These are phyloP conservation scores for Gracilaria gracilis DNA, from an alignment of 23 red algal genomes.

Conservation along the genomic window DNA sequence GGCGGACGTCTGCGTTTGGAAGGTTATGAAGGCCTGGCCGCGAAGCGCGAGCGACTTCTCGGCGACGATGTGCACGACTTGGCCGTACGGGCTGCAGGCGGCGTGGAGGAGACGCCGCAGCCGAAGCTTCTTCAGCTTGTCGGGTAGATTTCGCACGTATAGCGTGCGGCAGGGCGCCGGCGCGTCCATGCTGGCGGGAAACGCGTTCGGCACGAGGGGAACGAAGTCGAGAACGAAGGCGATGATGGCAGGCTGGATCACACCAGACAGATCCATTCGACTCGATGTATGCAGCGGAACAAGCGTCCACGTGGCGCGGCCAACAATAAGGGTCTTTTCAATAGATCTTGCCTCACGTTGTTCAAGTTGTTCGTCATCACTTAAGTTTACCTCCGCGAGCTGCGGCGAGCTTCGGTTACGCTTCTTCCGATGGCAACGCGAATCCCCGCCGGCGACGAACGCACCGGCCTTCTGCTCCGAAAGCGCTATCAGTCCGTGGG, in stretches of 20 bases:
- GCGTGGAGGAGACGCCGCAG: conserved; percentile 84
- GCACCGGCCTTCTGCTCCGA: conserved; percentile 21
- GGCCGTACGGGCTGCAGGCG: conserved; percentile 67
- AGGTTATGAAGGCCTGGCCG: conserved; percentile 91
- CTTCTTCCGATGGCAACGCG: conserved; percentile 7
- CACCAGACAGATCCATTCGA: too few species aligned
- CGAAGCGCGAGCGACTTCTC: conserved; percentile 61
- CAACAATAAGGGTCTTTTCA: too few species aligned
- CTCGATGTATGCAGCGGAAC: too few species aligned
- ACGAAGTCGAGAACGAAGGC: too few species aligned
- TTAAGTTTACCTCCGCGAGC: too few species aligned
- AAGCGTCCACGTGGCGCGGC: too few species aligned
- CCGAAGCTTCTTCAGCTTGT: conserved; percentile 72
- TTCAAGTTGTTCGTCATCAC: too few species aligned
- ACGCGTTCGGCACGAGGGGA: neutral
- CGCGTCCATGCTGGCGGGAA: conserved; percentile 49
- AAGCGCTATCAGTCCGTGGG: conserved; percentile 44
- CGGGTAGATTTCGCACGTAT: conserved; percentile 82
- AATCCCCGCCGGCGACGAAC: conserved; percentile 41
- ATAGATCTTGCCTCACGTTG: too few species aligned
- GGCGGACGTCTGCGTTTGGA: conserved; percentile 75
- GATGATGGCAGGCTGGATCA: too few species aligned
- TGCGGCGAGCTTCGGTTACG: too few species aligned
- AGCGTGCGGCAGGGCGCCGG: conserved; percentile 75
- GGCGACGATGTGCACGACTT: conserved; percentile 67